Conservation (phyloP, 2,329 filamentous ascomycete genomes). For the Phoma sp. region DNA sequence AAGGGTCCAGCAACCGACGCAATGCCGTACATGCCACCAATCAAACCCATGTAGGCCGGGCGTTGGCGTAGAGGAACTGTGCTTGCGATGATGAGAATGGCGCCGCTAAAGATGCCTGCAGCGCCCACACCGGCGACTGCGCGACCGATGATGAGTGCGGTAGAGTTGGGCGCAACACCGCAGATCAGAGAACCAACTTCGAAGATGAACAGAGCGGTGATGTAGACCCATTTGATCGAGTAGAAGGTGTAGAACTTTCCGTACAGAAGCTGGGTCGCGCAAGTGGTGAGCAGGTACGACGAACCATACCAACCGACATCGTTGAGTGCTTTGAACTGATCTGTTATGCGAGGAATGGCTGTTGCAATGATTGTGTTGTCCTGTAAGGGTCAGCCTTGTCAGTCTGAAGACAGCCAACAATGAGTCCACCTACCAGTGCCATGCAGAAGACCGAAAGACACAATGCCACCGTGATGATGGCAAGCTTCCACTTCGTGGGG, state of each 20-base stretch:
- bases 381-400: constrained; percentile 2
- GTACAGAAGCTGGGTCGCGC: constrained; percentile 49
- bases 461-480: constrained; percentile 42
- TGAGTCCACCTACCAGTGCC: constrained; percentile 38
- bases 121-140: constrained; percentile 59
- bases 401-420: background rate
- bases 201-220: constrained; percentile 56
- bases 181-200: constrained; percentile 61
- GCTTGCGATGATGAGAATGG: constrained; percentile 55
- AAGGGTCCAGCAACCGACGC: constrained; percentile 57
- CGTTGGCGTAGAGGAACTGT: constrained; percentile 55
- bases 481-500: constrained; percentile 42
- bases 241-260: constrained; percentile 56
- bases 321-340: constrained; percentile 55
- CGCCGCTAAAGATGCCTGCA: constrained; percentile 59
- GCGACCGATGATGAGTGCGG: constrained; percentile 59
- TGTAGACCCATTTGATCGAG: constrained; percentile 55
- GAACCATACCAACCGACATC: constrained; percentile 57
- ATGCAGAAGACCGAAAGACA: constrained; percentile 49
- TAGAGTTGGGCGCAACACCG: constrained; percentile 58
- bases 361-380: constrained; percentile 47
- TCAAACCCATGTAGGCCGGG: constrained; percentile 57
- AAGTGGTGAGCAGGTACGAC: constrained; percentile 52
- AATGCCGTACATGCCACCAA: constrained; percentile 59
- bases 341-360: constrained; percentile 57